Evolutionary conservation across 768 basidiomycete species (phyloP), one percentile per base, ranked within the genome.

Genomic region (Lactifluus subvellereus): DNA sequence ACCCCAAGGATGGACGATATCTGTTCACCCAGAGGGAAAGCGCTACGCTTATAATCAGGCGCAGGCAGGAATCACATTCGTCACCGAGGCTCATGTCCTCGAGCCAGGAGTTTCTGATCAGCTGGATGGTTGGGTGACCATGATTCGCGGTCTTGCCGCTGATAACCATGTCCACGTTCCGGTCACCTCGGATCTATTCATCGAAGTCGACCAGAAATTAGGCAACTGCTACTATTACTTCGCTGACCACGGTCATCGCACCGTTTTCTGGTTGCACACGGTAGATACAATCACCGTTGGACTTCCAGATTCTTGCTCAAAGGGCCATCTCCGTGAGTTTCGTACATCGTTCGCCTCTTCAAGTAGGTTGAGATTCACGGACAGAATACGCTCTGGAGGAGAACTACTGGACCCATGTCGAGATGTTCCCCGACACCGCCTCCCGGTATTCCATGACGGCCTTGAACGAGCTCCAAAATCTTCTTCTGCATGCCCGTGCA

Each of bases 351-450:
- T 42, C 7, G 6, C 4, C 3, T 22, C 48, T 4, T 40, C 38
- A 11, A 50, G 18, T 7, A 37, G 22, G 20, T 11, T 42, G 37
- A 63, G 9, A 14, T 45, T n/a, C 27, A 1, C 9, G 16, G n/a
- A 6, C 5, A 64, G 63, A 56, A 32, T 43, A 55, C 32, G 8
- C 42, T 16, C 18, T 64, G 33, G 54, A 64, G 16, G 63, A 64
- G 27, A 64, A 64, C 22, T 64, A 64, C 27, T 64, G 59, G 63
- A 49, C 13, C 7, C 63, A 64, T 10, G 54, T 64, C 4, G 63
- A 51, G 14, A 50, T 64, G 58, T 64, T 64, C 42, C 63, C 59
- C 9, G 48, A 42, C 11, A 42, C 54, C 8, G 58, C 54, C 0
- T 30, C 42, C 1, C 40, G 38, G 30, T 56, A 64, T 45, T n/a